Percentiles rank a stretch among this genome's conserved stretches.
phyloP scores from a whole-genome alignment of 108 stramenopile genomes.

The Aureococcus anophagefferens region DNA sequence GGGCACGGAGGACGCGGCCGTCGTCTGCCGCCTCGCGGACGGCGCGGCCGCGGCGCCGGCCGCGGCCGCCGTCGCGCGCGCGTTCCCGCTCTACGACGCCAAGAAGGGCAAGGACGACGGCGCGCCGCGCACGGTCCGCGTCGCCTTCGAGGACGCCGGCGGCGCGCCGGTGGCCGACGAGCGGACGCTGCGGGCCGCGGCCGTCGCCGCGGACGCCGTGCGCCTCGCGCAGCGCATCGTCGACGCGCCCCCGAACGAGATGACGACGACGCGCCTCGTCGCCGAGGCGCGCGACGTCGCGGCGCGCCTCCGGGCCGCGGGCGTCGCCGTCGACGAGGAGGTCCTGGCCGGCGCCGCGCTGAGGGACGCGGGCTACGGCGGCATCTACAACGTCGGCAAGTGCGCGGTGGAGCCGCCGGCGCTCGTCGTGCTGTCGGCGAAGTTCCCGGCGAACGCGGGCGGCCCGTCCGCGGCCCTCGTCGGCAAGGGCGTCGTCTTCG shows the following conservation, averaged over 20 bases:
- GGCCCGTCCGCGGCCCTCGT: constrained; percentile 45
- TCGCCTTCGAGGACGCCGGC: constrained; percentile 27
- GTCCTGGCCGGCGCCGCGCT: constrained; percentile 68
- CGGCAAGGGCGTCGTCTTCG: constrained; percentile 81
- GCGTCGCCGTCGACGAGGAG: constrained; percentile 26
- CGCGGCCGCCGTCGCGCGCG: constrained; percentile 29
- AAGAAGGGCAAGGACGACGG: constrained; percentile 19
- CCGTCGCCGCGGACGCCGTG: constrained; percentile 32
- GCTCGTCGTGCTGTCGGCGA: constrained; percentile 36
- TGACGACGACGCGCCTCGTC: constrained; percentile 41
- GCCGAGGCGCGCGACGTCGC: constrained; percentile 24
- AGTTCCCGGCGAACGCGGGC: constrained; percentile 1
- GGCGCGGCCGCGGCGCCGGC: constrained; percentile 24
- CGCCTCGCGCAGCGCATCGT: constrained; percentile 55
- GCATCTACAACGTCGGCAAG: constrained; percentile 52
- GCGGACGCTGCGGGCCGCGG: constrained; percentile 22
- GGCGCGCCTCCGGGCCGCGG: constrained; percentile 1
- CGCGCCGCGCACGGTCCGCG: constrained; percentile 17
- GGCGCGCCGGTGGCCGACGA: constrained; percentile 25
- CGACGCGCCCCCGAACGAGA: constrained; percentile 44
- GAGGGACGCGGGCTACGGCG: constrained; percentile 60
- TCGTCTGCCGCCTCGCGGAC: constrained; percentile 23
- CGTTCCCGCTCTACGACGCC: constrained; percentile 21
- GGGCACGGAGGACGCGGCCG: constrained; percentile 20
- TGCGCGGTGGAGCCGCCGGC: constrained; percentile 45